Evolutionary conservation across 495 filamentous ascomycete species (phyloP).

Genomic region (Xylaria cubensis): DNA sequence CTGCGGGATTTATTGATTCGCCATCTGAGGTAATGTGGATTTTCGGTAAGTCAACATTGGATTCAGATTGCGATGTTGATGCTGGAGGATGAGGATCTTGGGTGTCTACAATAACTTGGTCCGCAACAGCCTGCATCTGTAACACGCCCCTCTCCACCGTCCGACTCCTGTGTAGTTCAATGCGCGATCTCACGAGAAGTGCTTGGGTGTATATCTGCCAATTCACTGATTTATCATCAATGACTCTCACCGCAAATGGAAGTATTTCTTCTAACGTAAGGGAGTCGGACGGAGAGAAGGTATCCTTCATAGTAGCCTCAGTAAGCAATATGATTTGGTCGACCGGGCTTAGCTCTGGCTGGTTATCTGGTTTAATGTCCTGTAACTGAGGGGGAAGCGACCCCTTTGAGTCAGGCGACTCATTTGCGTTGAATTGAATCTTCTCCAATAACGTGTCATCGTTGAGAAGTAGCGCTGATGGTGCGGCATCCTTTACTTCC

Average conservation of each 20-base stretch:
- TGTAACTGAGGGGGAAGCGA: conserved; percentile 65
- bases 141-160: conserved; percentile 89
- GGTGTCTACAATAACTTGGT: conserved; percentile 94
- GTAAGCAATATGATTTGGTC: conserved; percentile 85
- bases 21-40: conserved; percentile 47
- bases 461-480: conserved; percentile 76
- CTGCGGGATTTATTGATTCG: conserved; percentile 24
- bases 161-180: conserved; percentile 83
- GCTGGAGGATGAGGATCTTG: conserved; percentile 51
- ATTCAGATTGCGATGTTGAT: conserved; percentile 13
- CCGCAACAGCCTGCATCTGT: conserved; percentile 94
- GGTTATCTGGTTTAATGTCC: conserved; percentile 73
- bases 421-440: conserved; percentile 74
- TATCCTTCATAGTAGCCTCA: conserved; percentile 88
- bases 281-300: conserved; percentile 76
- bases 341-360: conserved; percentile 81
- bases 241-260: conserved; percentile 87
- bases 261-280: conserved; percentile 91
- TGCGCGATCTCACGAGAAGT: conserved; percentile 82
- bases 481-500: conserved; percentile 44
- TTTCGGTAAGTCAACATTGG: conserved; percentile 40
- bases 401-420: conserved; percentile 46
- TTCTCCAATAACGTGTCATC: conserved; percentile 93
- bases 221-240: conserved; percentile 88
- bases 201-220: conserved; percentile 99